phyloP scores from a whole-genome alignment of 2,329 filamentous ascomycete species.

The Colletotrichum abscissum region DNA sequence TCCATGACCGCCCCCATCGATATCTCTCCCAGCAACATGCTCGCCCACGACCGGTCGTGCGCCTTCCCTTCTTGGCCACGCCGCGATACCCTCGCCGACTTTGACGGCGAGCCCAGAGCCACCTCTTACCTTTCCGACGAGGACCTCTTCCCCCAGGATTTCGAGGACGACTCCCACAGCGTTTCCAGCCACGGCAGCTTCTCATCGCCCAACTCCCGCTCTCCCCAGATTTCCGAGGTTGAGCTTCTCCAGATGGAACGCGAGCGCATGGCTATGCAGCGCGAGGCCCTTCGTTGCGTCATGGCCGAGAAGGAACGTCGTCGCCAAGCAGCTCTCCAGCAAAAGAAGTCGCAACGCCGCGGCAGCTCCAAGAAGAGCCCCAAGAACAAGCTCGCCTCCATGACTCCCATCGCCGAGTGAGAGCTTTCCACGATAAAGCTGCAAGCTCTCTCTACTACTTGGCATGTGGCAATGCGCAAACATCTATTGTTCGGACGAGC shows the following conservation, averaged over 20 bases:
- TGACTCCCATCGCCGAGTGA: conserved; percentile 66
- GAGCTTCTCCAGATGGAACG: conserved; percentile 63
- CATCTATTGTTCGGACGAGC: conserved; percentile 23
- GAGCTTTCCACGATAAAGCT: conserved; percentile 8
- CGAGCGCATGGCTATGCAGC: conserved; percentile 62
- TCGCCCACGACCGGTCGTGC: conserved; percentile 57
- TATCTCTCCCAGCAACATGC: conserved; percentile 54
- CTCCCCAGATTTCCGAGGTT: conserved; percentile 54
- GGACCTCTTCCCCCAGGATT: conserved; percentile 67
- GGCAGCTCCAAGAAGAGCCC: conserved; percentile 60
- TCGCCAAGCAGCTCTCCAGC: conserved; percentile 47
- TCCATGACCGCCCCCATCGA: conserved; percentile 56
- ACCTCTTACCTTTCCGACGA: conserved; percentile 72
- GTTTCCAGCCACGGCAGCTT: conserved; percentile 57
- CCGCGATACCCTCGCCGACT: conserved; percentile 61
- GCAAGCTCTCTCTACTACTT: background rate
- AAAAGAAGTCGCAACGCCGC: conserved; percentile 50
- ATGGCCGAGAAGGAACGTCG: conserved; percentile 67
- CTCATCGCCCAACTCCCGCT: conserved; percentile 54
- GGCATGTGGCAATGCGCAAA: background rate
- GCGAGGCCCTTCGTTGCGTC: conserved; percentile 62
- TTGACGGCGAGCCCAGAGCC: conserved; percentile 53
- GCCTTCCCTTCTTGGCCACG: conserved; percentile 71
- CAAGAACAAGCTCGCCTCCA: conserved; percentile 59
- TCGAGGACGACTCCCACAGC: conserved; percentile 62